Conservation (phyloP, 805 yeast species). For the Tetrapisispora namnaoensis region DNA sequence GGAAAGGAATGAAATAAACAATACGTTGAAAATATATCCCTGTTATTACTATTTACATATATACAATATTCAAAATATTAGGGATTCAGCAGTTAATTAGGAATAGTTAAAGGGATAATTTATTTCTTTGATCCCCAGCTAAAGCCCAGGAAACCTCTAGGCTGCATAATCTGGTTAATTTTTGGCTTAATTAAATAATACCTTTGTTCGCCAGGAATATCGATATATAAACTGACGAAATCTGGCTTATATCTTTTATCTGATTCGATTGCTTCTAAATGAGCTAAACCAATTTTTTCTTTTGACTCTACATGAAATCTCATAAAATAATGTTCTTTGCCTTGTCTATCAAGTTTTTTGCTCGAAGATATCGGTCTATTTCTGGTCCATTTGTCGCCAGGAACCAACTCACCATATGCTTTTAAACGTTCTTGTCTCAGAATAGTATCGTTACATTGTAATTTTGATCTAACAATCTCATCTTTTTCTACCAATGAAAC, state of each 20-base stretch:
- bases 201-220: constrained; percentile 61
- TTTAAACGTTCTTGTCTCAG: constrained; percentile 49
- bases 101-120: background rate
- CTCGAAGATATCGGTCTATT: constrained; percentile 73
- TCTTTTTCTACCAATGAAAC: constrained; percentile 67
- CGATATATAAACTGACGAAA: constrained; percentile 63
- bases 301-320: constrained; percentile 77
- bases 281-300: constrained; percentile 55
- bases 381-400: constrained; percentile 72
- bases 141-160: constrained; percentile 65
- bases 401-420: constrained; percentile 69
- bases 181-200: constrained; percentile 62
- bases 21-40: no score
- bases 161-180: constrained; percentile 35
- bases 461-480: constrained; percentile 43
- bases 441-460: constrained; percentile 38
- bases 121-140: constrained; percentile 73
- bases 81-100: background rate
- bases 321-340: constrained; percentile 74
- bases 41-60: background rate
- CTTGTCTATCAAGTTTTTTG: constrained; percentile 53
- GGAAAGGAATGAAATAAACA: no score
- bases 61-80: no score
- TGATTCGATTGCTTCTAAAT: constrained; percentile 67
- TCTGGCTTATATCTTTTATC: constrained; percentile 49